phyloP scores from a whole-genome alignment of 306 rosid species.

The Cyclanthera cordifolia region DNA sequence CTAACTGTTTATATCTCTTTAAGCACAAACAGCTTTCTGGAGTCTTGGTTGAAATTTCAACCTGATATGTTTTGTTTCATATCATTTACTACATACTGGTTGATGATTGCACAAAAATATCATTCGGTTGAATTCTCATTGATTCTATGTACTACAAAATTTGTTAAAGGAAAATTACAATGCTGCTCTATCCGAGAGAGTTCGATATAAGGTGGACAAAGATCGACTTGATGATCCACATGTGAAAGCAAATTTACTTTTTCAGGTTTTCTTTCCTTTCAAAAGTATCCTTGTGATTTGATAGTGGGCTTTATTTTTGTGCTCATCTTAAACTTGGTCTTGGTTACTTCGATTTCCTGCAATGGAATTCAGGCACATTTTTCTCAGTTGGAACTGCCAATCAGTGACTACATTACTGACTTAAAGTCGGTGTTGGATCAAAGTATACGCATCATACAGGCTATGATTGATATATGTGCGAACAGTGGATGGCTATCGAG shows the following conservation, averaged over 20 bases:
- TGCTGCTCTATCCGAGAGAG: constrained; percentile 61
- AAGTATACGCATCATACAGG: constrained; percentile 92
- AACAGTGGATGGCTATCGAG: constrained; percentile 96
- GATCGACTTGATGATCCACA: constrained; percentile 82
- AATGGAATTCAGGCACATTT: constrained; percentile 64
- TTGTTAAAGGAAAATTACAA: constrained; percentile 60
- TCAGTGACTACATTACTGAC: constrained; percentile 85
- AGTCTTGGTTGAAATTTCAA: not conserved
- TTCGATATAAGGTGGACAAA: constrained; percentile 68
- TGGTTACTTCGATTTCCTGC: constrained; percentile 15
- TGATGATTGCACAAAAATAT: not conserved
- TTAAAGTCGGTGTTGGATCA: constrained; percentile 93
- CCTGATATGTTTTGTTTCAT: not conserved
- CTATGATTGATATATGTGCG: constrained; percentile 95
- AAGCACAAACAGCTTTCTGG: not conserved
- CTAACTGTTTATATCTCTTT: not conserved
- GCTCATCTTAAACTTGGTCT: constrained; percentile 8
- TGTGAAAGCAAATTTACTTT: constrained; percentile 74
- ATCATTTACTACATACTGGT: not conserved
- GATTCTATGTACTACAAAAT: not conserved
- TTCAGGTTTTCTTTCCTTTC: constrained; percentile 56
- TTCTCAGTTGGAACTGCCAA: constrained; percentile 81
- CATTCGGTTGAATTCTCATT: not conserved
- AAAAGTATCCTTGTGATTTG: constrained; percentile 13
- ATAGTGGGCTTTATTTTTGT: constrained; percentile 6